Base-by-base conservation (phyloP, 2,329 filamentous ascomycete genomes). In the Lachnellula subtilissima region DNA sequence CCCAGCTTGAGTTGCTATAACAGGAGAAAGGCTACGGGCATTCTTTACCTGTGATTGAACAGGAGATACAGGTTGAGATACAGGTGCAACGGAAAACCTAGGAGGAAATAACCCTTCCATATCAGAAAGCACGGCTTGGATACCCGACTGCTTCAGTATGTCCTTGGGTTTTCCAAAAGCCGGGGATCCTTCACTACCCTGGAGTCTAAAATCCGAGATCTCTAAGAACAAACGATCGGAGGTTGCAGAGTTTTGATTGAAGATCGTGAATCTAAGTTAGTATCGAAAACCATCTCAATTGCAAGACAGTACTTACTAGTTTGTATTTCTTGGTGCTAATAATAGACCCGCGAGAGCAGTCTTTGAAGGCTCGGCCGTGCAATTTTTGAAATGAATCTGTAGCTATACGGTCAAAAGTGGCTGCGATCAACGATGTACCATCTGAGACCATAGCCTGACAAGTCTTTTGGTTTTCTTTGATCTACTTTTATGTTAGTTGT, bases 171-270 rank as follows among this genome's bases (percentile, higher is more conserved):
- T 59, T 5, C 69, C 69, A 60, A 69, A 68, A 3, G 57, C 50
- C 3, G 56, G 54, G 2, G 63, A 61, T 43, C 64, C 65, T 46
- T 68, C 65, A 42, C 64, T 63, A 4, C 69, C 69, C 45, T 61
- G 36, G 22, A 60, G 32, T n/a, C 61, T 59, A 50, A 69, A 68
- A 5, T 62, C 49, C 32, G 55, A 48, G 12, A 70, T 60, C 22
- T 59, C 58, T 5, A 72, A 54, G 11, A 57, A 53, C 36, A 70
- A 48, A 17, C 43, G 47, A 11, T 52, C 28, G 35, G 19, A 35
- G 22, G 35, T 42, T 46, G 48, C 36, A 14, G 53, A 43, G 9
- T 52, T 53, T n/a, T 39, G 45, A 48, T 56, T 15, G 25, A 60
- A 47, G 48, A 40, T 19, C 50, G 47, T 35, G n/a, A 42, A 39